These are phyloP conservation scores for Citrullus amarus DNA, from an alignment of 306 rosid species.

Conservation along the genomic window DNA sequence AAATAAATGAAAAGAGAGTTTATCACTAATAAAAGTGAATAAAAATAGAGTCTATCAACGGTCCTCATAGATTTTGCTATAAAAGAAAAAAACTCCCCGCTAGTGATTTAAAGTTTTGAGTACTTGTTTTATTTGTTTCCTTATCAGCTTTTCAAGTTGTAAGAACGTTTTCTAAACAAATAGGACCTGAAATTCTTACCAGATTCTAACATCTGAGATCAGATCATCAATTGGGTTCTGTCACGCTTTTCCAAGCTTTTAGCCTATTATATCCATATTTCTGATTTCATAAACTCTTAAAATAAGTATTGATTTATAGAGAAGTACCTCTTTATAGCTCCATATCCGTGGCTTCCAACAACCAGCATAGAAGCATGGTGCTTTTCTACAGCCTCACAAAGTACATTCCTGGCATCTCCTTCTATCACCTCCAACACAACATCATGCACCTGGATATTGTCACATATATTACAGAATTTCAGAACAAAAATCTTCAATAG, in stretches of 20 bases:
- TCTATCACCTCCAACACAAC: slow-evolving; percentile 18
- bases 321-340: slow-evolving; percentile 51
- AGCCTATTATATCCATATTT: no score
- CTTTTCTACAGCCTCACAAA: slow-evolving; percentile 27
- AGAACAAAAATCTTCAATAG: neutral
- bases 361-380: slow-evolving; percentile 27
- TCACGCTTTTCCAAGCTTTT: no score
- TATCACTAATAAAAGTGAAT: no score
- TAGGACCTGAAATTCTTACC: neutral
- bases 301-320: neutral
- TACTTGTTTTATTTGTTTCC: neutral
- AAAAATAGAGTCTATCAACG: no score
- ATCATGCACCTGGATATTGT: slow-evolving; percentile 16
- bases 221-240: neutral
- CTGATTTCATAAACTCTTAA: no score
- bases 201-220: neutral
- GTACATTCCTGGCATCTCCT: slow-evolving; percentile 33
- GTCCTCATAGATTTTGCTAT: no score
- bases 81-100: neutral
- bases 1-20: neutral
- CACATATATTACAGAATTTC: neutral
- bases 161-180: neutral
- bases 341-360: slow-evolving; percentile 36
- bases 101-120: neutral
- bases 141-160: neutral